A percentile compares a stretch with the other conserved stretches of the same genome.
These are phyloP conservation scores for Myochromella boudieri DNA, from an alignment of 768 basidiomycete species.

Conservation along the genomic window DNA sequence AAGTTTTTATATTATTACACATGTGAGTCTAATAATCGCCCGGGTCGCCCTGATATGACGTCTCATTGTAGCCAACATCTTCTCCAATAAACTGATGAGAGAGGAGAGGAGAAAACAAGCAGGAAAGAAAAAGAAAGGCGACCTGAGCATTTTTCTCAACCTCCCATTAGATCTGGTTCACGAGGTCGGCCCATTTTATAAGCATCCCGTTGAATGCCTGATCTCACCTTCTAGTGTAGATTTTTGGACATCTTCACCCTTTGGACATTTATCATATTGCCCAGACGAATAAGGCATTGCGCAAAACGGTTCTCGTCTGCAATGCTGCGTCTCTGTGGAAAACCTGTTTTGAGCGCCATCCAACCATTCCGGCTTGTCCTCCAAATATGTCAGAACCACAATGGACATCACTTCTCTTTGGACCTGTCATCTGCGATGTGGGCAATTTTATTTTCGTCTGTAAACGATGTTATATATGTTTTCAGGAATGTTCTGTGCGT, in stretches of 20 bases:
- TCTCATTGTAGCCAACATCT: too few species aligned
- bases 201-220: neutral
- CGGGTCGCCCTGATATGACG: too few species aligned
- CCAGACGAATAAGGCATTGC: too few species aligned
- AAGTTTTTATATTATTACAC: too few species aligned
- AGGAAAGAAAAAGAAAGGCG: neutral
- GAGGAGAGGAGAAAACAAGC: too few species aligned
- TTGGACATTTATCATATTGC: constrained; percentile 23
- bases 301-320: constrained; percentile 16
- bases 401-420: too few species aligned
- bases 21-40: too few species aligned
- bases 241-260: constrained; percentile 24
- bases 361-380: constrained; percentile 18
- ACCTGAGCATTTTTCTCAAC: neutral
- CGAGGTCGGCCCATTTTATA: neutral
- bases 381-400: constrained; percentile 13
- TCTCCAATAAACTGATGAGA: too few species aligned
- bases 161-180: too few species aligned
- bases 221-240: constrained; percentile 5
- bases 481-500: neutral
- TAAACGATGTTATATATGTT: neutral
- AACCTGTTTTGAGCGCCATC: constrained; percentile 16
- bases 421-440: constrained; percentile 24
- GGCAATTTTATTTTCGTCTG: neutral
- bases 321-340: constrained; percentile 22